Base-by-base conservation (phyloP, 495 filamentous ascomycete species). In the Astrocystis sublimbata region DNA sequence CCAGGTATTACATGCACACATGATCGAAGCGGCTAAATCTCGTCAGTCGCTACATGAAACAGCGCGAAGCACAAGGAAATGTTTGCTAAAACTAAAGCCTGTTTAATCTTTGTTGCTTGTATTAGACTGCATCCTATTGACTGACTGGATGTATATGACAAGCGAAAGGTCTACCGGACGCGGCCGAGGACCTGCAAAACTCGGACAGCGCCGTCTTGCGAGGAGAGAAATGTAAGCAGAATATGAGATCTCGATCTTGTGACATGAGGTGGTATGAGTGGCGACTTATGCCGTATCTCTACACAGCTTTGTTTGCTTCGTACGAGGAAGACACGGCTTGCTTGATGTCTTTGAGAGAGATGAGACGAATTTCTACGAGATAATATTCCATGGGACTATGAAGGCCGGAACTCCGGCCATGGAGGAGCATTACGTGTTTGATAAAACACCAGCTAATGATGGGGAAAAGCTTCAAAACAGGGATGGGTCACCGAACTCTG, bases 141-240 rank as follows among this genome's bases (percentile, higher is more conserved):
- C 42, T 23, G 4, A 47, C 36, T n/a, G 6, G 43, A 36, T 24
- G 43, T 15, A 58, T 43, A 38, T 21, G 7, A 21, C 26, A 30
- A 23, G 30, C 13, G 31, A 31, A 36, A 26, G 31, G 50, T 3
- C n/a, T 13, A 7, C 24, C 57, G 45, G 26, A 19, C 30, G 33
- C 21, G 35, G 5, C n/a, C 40, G 26, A 19, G 19, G 42, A 7
- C 26, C n/a, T 7, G 17, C 28, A 47, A 8, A 58, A 47, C 19
- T 30, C 55, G 55, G 55, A 46, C 17, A 19, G 28, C 55, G 55
- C 55, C 55, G 42, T 12, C 38, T 21, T 21, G 42, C 42, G 42
- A 24, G 33, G 55, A 58, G 42, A 19, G 41, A 47, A 21, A 1
- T 24, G 8, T 58, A 31, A 49, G 46, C 51, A 4, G 15, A 10